Evolutionary conservation across 2,329 filamentous ascomycete species (phyloP).

Genomic region (Diaporthe ilicicola): DNA sequence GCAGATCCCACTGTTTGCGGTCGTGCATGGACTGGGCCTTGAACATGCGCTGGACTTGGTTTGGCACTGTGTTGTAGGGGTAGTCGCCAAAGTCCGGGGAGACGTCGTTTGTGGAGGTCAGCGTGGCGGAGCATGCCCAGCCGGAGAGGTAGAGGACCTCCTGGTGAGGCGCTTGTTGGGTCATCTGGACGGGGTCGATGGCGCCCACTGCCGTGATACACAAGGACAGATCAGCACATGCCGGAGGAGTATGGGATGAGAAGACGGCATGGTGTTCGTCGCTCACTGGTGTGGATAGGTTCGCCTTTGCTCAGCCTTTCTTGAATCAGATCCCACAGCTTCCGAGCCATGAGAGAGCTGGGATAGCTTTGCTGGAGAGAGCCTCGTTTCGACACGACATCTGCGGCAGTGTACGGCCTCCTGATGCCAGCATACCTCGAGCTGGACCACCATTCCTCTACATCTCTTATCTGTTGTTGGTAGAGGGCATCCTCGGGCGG

Average conservation of each 20-base stretch:
- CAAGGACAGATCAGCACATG: background rate
- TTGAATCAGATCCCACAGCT: conserved; percentile 89
- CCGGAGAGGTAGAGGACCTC: conserved; percentile 96
- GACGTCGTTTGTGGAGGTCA: conserved; percentile 96
- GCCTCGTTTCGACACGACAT: conserved; percentile 93
- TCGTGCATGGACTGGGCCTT: conserved; percentile 98
- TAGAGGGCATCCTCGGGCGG: conserved; percentile 86
- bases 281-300: conserved; percentile 87
- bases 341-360: conserved; percentile 92
- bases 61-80: conserved; percentile 98
- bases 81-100: conserved; percentile 98
- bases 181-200: conserved; percentile 99
- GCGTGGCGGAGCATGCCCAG: conserved; percentile 94
- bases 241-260: background rate
- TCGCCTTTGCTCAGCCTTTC: conserved; percentile 80
- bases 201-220: conserved; percentile 76
- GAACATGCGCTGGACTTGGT: conserved; percentile 94
- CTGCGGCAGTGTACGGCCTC: conserved; percentile 87
- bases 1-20: conserved; percentile 89
- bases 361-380: conserved; percentile 88
- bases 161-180: conserved; percentile 94
- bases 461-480: conserved; percentile 82
- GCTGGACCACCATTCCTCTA: conserved; percentile 89
- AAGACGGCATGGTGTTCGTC: background rate
- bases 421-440: conserved; percentile 89